Base-by-base conservation (phyloP, 176 grass and related monocot species). In the Pharus latifolius region DNA sequence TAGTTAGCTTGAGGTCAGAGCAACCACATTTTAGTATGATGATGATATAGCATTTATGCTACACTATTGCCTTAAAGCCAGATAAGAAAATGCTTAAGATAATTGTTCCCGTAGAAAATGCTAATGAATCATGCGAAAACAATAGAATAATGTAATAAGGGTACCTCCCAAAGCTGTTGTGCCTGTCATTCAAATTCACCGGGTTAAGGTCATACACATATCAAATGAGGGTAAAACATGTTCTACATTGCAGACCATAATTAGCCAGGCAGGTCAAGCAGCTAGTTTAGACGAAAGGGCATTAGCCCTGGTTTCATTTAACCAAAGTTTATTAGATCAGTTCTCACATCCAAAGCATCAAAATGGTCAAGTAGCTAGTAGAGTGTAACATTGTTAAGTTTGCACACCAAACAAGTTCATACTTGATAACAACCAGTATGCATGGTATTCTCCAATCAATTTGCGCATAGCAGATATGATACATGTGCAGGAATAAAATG, bases 1-100 rank as follows among this genome's bases (percentile, higher is more conserved):
- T 14, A 32, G 56, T 82, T 77, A 82, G 47, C 16, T 74, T n/a
- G 10, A 72, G 6, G 38, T 57, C 25, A 40, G 5, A 74, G 5
- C 46, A 65, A 78, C 23, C 41, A 17, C 29, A 18, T 49, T 65
- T 46, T 56, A 87, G 51, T n/a, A 82, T 55, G 17, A 87, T 5
- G 48, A 35, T 27, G 2, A 28, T 29, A 49, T 49, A 71, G 23
- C 25, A 32, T 10, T 3, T 76, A 76, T 76, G 47, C 60, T 63
- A 64, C 17, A 65, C 17, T 56, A 56, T 17, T 45, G 30, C 57
- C 30, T 38, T 14, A 53, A 65, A 41, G 26, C 34, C 20, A 41
- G 17, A 56, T 48, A 29, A 48, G 16, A 3, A 67, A 55, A 37
- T 44, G 64, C 17, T 84, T 80, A 73, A 60, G 41, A 70, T 19